Evolutionary conservation across 139 green algal species (phyloP), one percentile per base, ranked within the genome.

Genomic region (Chlorella sp.): DNA sequence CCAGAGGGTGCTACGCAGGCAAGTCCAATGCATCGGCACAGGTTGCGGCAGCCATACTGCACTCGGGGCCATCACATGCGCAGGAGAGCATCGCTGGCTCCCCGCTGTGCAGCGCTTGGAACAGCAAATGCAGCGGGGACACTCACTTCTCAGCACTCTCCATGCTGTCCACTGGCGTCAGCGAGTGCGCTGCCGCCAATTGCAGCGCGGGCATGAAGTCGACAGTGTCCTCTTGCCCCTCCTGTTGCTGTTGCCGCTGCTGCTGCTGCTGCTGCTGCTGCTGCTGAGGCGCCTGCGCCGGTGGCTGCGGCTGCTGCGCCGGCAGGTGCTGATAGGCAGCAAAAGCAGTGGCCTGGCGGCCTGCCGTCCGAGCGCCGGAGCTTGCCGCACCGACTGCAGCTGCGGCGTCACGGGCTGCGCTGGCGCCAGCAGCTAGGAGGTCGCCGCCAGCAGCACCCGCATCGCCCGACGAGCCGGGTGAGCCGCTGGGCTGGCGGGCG

Each of bases 61-160:
- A 51, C n/a, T n/a, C n/a, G n/a, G n/a, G n/a, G n/a, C n/a, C n/a
- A n/a, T n/a, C n/a, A 51, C 44, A 51, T 51, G 44, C 9, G 44
- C 7, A 51, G 7, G 44, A 51, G 44, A 9, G 44, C 44, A 51
- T 6, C 44, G 44, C 44, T 51, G 44, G 7, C 44, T n/a, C n/a
- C n/a, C n/a, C n/a, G 11, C 44, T 55, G 7, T 55, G 7, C 44
- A 11, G 44, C 44, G 7, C 11, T 17, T 17, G 11, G 44, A 11
- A 11, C 44, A 55, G 44, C 7, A 55, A 11, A 55, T 17, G 44
- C 44, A 55, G 44, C 44, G 3, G 6, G 21, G 7, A 30, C 62
- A 32, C 81, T 76, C 76, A 88, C 85, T 78, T 88, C 21, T 85
- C 85, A n/a, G 76, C 85, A 55, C 74, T 88, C 30, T 86, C 81